Evolutionary conservation across 257 asterid genomes (phyloP).

Genomic region (Penstemon davidsonii): DNA sequence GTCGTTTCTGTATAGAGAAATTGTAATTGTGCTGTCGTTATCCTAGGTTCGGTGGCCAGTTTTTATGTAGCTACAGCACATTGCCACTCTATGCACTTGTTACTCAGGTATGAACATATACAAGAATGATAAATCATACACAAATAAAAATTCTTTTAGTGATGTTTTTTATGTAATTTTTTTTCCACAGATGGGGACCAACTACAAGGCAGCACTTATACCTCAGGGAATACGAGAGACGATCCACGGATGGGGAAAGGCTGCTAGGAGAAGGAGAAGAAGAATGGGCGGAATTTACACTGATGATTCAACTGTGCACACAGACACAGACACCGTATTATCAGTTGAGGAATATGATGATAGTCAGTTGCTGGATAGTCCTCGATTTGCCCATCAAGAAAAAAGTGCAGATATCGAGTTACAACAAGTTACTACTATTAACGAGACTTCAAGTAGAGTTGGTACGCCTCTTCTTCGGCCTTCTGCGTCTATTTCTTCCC

Average conservation of each 20-base stretch:
- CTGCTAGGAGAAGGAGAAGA: slow-evolving; percentile 73
- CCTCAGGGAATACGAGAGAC: slow-evolving; percentile 81
- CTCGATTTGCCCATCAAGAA: slow-evolving; percentile 38
- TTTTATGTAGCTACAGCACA: slow-evolving; percentile 65
- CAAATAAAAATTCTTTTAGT: background rate
- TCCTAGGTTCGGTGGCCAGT: slow-evolving; percentile 58
- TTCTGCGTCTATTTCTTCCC: slow-evolving; percentile 58
- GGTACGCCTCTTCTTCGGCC: slow-evolving; percentile 76
- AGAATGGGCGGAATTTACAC: slow-evolving; percentile 43
- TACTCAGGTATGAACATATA: slow-evolving; percentile 47
- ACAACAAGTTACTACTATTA: slow-evolving; percentile 37
- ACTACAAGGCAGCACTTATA: slow-evolving; percentile 88
- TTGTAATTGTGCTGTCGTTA: background rate
- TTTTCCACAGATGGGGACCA: slow-evolving; percentile 81
- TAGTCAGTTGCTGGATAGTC: slow-evolving; percentile 52
- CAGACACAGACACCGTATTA: slow-evolving; percentile 80
- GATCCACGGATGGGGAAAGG: slow-evolving; percentile 95
- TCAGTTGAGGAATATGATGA: slow-evolving; percentile 81
- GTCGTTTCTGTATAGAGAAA: background rate
- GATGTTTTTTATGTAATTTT: background rate
- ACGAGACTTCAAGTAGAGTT: slow-evolving; percentile 52
- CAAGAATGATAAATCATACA: background rate
- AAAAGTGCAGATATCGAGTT: slow-evolving; percentile 53
- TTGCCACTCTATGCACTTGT: slow-evolving; percentile 63
- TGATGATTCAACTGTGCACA: slow-evolving; percentile 73